Base-by-base conservation (phyloP, 768 basidiomycete genomes). In the Tephrocybe sp. region DNA sequence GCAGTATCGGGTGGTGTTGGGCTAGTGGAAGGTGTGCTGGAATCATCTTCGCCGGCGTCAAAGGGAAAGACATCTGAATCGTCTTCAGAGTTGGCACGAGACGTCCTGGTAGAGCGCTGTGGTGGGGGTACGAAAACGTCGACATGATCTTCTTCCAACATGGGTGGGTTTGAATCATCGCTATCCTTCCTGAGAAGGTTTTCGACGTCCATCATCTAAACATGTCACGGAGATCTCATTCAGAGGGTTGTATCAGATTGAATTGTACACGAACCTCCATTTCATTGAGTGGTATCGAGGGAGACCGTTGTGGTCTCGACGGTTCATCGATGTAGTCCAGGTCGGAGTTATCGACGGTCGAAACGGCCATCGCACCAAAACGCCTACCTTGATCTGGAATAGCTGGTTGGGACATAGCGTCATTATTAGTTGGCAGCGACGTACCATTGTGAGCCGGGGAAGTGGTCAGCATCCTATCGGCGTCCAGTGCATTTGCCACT, bases 191-290 rank as follows among this genome's bases (percentile, higher is more conserved):
- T 38, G 5, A 58, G 50, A 3, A 54, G 17, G 4, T 49, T 17
- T 42, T 58, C 57, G 12, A 58, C 57, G 17, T 54, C 57, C 53
- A 58, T 58, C 53, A 51, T 51, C 52, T 53, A 32, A 23, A 26
- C 41, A 9, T 30, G 23, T 20, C 22, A 36, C 4, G 12, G 16
- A 35, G 30, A 35, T 23, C 20, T 32, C 12, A 12, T n/a, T 48
- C 19, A 48, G 38, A 10, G n/a, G 14, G 16, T 30, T 6, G 19
- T 11, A 20, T 39, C 2, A 32, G 14, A 26, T 13, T 4, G 20
- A 17, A 9, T 17, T 13, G 34, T 9, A 39, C 5, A 34, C 56
- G n/a, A 34, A 57, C 56, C 39, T 57, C 56, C 11, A 20, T 19
- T 45, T 48, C 48, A 17, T 13, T 31, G 17, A 16, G 14, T 19